Conservation (phyloP, 169 alveolate genomes). For the Amoebophrya sp. region DNA sequence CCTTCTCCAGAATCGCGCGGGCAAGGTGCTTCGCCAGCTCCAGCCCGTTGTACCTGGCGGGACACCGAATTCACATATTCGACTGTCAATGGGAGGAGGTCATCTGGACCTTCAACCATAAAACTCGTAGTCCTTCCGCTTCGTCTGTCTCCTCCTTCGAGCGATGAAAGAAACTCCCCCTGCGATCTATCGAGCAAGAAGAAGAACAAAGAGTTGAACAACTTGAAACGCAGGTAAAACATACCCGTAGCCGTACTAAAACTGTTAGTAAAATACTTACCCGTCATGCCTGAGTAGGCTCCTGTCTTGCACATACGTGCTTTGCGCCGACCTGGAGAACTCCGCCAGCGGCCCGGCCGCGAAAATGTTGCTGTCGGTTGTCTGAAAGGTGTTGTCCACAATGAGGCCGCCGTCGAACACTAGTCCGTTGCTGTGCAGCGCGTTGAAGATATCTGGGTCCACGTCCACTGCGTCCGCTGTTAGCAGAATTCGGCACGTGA, state of each 20-base stretch:
- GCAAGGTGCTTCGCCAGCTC: neutral
- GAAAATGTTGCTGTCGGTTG: slow-evolving; percentile 63
- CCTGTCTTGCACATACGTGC: neutral
- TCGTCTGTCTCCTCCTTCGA: no score
- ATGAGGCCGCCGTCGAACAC: slow-evolving; percentile 73
- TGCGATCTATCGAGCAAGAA: no score
- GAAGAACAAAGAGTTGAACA: no score
- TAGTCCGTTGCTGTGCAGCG: slow-evolving; percentile 66
- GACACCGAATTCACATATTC: no score
- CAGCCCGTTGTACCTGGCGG: neutral
- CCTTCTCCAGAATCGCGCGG: neutral
- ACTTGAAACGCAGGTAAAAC: no score
- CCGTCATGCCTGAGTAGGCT: neutral
- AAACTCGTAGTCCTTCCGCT: no score
- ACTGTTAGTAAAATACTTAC: no score
- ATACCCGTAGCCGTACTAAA: no score
- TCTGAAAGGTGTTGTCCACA: slow-evolving; percentile 62
- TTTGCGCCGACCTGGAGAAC: slow-evolving; percentile 39
- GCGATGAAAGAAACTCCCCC: no score
- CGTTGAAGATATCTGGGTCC: slow-evolving; percentile 59
- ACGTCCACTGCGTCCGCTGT: slow-evolving; percentile 68
- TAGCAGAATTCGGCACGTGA: slow-evolving; percentile 48
- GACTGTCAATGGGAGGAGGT: no score
- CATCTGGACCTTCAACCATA: no score
- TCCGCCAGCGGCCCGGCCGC: slow-evolving; percentile 75